Percentiles rank a stretch among this genome's conserved stretches.
Evolutionary conservation across 73 alveolate species (phyloP).

Genomic region (Paramecium pentaurelia): DNA sequence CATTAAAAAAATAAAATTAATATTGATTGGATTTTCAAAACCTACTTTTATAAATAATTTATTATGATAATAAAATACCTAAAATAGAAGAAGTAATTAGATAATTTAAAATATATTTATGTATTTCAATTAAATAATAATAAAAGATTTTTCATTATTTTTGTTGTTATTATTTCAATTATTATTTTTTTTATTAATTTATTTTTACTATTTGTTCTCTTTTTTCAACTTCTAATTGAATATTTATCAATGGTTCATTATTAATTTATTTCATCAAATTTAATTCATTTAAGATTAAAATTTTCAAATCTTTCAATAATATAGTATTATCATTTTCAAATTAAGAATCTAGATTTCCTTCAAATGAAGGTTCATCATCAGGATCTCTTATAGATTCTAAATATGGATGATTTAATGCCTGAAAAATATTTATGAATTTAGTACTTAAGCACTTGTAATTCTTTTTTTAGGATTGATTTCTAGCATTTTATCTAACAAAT

Average conservation of each 20-base stretch:
- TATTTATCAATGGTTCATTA: slow-evolving; percentile 16
- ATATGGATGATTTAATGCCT: slow-evolving; percentile 53
- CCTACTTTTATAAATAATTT: too few relatives aligned
- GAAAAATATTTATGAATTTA: neutral
- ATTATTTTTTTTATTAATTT: neutral
- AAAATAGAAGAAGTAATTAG: neutral
- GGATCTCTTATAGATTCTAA: slow-evolving; percentile 44
- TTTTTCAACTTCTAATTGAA: neutral
- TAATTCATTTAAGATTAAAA: slow-evolving; percentile 42
- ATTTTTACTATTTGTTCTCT: neutral
- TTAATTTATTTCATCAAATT: slow-evolving; percentile 28
- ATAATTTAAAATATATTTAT: too few relatives aligned
- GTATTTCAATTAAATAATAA: neutral
- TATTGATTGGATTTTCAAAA: neutral
- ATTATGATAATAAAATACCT: neutral
- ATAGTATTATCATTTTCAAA: slow-evolving; percentile 44
- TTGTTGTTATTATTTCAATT: neutral
- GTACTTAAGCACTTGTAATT: neutral
- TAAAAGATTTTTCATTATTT: neutral
- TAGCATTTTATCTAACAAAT: slow-evolving; percentile 52
- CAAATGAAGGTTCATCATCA: slow-evolving; percentile 52
- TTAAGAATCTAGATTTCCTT: neutral
- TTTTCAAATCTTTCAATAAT: neutral
- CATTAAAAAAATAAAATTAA: neutral
- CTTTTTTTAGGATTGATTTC: slow-evolving; percentile 53